A percentile compares a stretch with the other conserved stretches of the same genome.
Evolutionary conservation across 1,284 basidiomycete species (phyloP).

Genomic region (Fistulinella cinereoalba): DNA sequence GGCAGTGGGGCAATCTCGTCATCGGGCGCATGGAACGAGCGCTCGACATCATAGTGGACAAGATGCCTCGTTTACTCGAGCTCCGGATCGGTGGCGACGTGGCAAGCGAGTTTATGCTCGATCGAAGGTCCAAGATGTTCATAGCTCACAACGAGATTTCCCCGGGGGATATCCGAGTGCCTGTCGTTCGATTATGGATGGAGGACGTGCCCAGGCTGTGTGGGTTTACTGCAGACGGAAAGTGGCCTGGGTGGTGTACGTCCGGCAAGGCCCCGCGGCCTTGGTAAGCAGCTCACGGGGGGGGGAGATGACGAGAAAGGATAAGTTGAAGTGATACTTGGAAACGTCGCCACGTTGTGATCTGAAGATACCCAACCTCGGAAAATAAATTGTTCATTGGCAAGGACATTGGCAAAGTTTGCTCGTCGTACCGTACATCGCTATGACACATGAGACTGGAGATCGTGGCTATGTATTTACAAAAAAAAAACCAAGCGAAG

Average conservation of each 20-base stretch:
- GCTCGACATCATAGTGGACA: conserved; percentile 17
- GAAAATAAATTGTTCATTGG: background rate
- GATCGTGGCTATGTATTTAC: background rate
- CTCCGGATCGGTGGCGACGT: conserved; percentile 24
- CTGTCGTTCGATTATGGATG: conserved; percentile 19
- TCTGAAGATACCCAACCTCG: background rate
- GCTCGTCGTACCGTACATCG: conserved; percentile 3
- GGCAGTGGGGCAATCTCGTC: conserved; percentile 16
- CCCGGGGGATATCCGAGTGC: background rate
- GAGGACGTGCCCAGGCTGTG: conserved; percentile 22
- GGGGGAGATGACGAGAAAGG: too few relatives aligned
- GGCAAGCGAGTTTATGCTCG: conserved; percentile 27
- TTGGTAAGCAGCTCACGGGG: too few relatives aligned
- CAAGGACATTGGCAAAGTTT: background rate
- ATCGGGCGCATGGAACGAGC: conserved; percentile 22
- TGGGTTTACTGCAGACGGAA: conserved; percentile 20
- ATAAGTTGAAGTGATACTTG: too few relatives aligned
- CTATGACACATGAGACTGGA: too few relatives aligned
- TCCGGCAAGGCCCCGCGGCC: conserved; percentile 7
- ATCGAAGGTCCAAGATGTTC: conserved; percentile 20
- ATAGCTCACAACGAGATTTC: background rate
- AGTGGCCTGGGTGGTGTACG: conserved; percentile 23
- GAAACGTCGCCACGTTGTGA: background rate
- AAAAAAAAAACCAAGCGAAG: conserved; percentile 1
- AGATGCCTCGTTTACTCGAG: conserved; percentile 17